Percentiles rank a stretch among this genome's conserved stretches.
phyloP scores from a whole-genome alignment of 371 early-diverging fungal genomes.

The Lichtheimia hyalospora region DNA sequence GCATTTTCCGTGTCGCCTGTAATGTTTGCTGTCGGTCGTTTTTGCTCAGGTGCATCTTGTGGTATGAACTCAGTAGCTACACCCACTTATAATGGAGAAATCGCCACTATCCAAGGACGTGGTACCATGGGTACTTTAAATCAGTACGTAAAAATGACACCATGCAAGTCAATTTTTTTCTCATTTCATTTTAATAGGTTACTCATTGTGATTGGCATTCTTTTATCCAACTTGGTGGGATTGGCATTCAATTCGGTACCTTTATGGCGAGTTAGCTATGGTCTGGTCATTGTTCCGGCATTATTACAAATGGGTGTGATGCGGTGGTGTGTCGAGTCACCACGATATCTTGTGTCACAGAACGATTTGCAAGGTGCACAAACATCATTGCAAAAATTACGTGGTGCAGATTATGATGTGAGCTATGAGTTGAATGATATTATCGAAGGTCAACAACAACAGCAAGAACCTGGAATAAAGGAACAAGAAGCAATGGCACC shows the following conservation, averaged over 20 bases:
- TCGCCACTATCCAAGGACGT: constrained; percentile 68
- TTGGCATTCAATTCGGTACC: constrained; percentile 52
- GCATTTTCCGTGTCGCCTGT: constrained; percentile 48
- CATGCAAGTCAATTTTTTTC: no score
- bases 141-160: constrained; percentile 40
- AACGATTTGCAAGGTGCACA: constrained; percentile 42
- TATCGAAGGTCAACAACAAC: constrained; percentile 26
- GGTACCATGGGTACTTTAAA: constrained; percentile 77
- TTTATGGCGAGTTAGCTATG: constrained; percentile 61
- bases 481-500: neutral
- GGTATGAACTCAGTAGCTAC: constrained; percentile 77
- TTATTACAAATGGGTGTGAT: constrained; percentile 63
- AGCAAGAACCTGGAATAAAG: neutral
- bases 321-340: constrained; percentile 70
- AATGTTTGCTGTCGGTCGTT: constrained; percentile 75
- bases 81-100: constrained; percentile 82
- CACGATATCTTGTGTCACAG: constrained; percentile 59
- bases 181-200: constrained; percentile 25
- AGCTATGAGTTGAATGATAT: constrained; percentile 53
- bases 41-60: constrained; percentile 78
- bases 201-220: constrained; percentile 68
- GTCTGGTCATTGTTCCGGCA: constrained; percentile 59
- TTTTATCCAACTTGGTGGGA: constrained; percentile 56
- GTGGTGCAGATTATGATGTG: constrained; percentile 35
- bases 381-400: constrained; percentile 41